These are phyloP conservation scores for Mycena metata DNA, from an alignment of 768 basidiomycete species.

Conservation along the genomic window DNA sequence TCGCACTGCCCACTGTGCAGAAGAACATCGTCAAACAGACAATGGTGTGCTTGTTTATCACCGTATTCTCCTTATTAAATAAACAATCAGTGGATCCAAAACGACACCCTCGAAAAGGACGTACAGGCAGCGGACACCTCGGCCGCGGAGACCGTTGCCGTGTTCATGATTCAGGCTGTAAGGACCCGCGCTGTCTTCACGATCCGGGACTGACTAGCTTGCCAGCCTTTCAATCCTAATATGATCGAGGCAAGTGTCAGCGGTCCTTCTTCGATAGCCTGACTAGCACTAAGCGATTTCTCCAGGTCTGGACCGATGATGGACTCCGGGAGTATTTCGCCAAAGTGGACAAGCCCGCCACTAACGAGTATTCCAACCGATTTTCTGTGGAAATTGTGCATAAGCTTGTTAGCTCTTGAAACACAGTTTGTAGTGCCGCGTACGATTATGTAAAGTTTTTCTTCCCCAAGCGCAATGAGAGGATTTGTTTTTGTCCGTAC, in stretches of 20 bases:
- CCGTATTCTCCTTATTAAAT: neutral
- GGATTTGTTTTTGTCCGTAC: too few relatives aligned
- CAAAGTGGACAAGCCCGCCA: conserved; percentile 10
- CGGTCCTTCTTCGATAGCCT: neutral
- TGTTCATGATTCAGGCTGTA: conserved; percentile 15
- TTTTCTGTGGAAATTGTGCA: conserved; percentile 12
- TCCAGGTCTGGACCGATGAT: conserved; percentile 18
- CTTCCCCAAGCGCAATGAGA: neutral
- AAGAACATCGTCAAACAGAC: conserved; percentile 12
- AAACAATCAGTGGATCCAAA: conserved; percentile 13
- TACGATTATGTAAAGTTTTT: neutral
- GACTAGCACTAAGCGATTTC: conserved; percentile 12
- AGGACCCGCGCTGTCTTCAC: neutral
- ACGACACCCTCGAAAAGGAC: conserved; percentile 13
- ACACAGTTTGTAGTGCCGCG: neutral
- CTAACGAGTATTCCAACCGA: conserved; percentile 7
- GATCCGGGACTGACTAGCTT: conserved; percentile 9
- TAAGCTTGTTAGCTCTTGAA: conserved; percentile 11
- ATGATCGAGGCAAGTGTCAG: conserved; percentile 8
- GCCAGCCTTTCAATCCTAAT: conserved; percentile 16
- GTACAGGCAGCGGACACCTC: conserved; percentile 5
- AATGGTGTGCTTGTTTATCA: neutral
- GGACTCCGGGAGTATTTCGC: conserved; percentile 9
- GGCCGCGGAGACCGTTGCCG: conserved; percentile 12
- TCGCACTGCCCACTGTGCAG: conserved; percentile 9